Evolutionary conservation across 768 basidiomycete species (phyloP).

Genomic region (Rhizopogon salebrosus): DNA sequence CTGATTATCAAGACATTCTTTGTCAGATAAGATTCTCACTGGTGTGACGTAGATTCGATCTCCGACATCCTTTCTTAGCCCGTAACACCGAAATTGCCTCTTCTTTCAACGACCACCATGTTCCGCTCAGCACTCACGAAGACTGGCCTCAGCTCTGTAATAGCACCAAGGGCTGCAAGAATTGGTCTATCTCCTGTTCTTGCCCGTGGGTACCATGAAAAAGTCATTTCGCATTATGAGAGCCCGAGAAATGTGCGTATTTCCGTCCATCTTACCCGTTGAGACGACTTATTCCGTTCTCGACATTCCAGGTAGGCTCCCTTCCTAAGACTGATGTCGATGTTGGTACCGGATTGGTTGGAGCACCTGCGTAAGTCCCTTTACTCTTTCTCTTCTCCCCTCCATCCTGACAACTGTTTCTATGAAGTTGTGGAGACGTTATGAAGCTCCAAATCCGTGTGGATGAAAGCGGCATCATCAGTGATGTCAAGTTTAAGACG

Average conservation of each 20-base stretch:
- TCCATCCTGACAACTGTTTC: slow-evolving; percentile 11
- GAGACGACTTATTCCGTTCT: slow-evolving; percentile 54
- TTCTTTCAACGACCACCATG: slow-evolving; percentile 46
- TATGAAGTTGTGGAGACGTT: slow-evolving; percentile 84
- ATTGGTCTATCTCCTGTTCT: slow-evolving; percentile 43
- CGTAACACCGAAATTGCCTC: neutral
- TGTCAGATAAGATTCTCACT: slow-evolving; percentile 11
- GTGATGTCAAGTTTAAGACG: slow-evolving; percentile 99
- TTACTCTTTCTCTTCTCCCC: slow-evolving; percentile 3
- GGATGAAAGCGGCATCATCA: slow-evolving; percentile 90
- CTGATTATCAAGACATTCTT: neutral
- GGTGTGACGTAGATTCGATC: slow-evolving; percentile 11
- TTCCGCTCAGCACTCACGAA: slow-evolving; percentile 59
- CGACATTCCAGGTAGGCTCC: slow-evolving; percentile 75
- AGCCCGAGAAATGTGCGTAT: slow-evolving; percentile 87
- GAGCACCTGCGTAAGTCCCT: slow-evolving; percentile 83
- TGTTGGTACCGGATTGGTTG: slow-evolving; percentile 97
- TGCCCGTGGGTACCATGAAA: slow-evolving; percentile 84
- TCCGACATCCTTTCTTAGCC: slow-evolving; percentile 7
- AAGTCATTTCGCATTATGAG: slow-evolving; percentile 97
- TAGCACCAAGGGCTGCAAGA: slow-evolving; percentile 38
- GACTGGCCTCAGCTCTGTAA: slow-evolving; percentile 38
- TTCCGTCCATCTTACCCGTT: slow-evolving; percentile 29
- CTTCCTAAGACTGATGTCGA: slow-evolving; percentile 87
- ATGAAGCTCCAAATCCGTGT: slow-evolving; percentile 99